These are phyloP conservation scores for Mycena olivaceomarginata DNA, from an alignment of 768 basidiomycete species.

Conservation along the genomic window DNA sequence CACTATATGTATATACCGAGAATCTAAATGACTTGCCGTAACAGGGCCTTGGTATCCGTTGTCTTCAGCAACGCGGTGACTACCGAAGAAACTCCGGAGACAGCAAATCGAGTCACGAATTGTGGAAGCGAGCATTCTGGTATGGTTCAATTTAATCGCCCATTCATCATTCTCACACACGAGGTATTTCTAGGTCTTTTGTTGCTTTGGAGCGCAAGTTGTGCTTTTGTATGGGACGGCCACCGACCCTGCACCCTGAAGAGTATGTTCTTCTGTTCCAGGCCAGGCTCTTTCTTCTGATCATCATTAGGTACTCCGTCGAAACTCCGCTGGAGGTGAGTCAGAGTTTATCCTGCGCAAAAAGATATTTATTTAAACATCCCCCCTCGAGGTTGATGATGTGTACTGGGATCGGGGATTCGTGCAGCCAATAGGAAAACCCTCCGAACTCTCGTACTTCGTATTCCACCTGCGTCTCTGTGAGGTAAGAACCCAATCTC, in stretches of 20 bases:
- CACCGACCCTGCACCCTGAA: slow-evolving; percentile 80
- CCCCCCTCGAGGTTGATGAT: slow-evolving; percentile 69
- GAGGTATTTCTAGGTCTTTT: slow-evolving; percentile 48
- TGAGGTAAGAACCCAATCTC: slow-evolving; percentile 49
- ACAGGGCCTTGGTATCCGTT: not conserved
- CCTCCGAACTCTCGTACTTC: slow-evolving; percentile 73
- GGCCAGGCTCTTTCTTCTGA: not conserved
- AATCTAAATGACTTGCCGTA: not conserved
- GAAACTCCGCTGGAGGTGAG: slow-evolving; percentile 65
- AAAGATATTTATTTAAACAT: too few relatives aligned
- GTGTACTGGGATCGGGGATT: slow-evolving; percentile 71
- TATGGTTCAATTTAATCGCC: not conserved
- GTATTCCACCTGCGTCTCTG: slow-evolving; percentile 71
- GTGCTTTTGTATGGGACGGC: slow-evolving; percentile 76
- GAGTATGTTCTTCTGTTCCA: slow-evolving; percentile 74
- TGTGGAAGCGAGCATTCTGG: slow-evolving; percentile 7
- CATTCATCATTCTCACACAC: not conserved
- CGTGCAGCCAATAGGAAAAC: slow-evolving; percentile 78
- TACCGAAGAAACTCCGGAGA: not conserved
- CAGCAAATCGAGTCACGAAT: not conserved
- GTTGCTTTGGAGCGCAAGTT: slow-evolving; percentile 55
- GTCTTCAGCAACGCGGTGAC: not conserved
- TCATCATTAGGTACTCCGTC: slow-evolving; percentile 71
- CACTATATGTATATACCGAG: not conserved
- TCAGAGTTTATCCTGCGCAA: too few relatives aligned